Evolutionary conservation across 164 flowering plant genomes (phyloP).

Genomic region (Aristolochia californica): DNA sequence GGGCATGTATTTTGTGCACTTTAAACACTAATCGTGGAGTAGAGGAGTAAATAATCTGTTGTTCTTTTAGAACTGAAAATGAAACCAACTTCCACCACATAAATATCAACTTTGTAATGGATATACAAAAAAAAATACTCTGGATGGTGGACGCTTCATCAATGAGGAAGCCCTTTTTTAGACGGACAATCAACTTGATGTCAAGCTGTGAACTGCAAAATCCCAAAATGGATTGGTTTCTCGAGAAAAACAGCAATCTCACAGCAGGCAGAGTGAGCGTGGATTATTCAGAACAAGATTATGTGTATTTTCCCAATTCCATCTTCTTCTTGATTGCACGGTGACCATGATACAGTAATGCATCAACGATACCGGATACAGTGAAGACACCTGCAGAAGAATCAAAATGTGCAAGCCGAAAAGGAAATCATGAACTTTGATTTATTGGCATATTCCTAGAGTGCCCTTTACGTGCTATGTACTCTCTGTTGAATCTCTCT

Average conservation of each 20-base stretch:
- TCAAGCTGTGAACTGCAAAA: background rate
- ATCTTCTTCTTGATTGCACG: constrained; percentile 51
- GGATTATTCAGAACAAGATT: background rate
- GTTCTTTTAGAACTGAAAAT: too few relatives aligned
- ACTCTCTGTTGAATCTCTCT: background rate
- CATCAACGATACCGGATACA: constrained; percentile 56
- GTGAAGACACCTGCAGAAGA: constrained; percentile 48
- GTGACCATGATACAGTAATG: constrained; percentile 59
- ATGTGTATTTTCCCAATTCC: constrained; percentile 42
- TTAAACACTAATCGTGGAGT: too few relatives aligned
- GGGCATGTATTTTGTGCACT: too few relatives aligned
- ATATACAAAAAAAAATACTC: too few relatives aligned
- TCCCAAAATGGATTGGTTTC: background rate
- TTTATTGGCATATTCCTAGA: background rate
- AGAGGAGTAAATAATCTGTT: too few relatives aligned
- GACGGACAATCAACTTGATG: too few relatives aligned
- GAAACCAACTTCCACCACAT: too few relatives aligned
- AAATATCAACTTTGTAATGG: too few relatives aligned
- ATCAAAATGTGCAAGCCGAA: background rate
- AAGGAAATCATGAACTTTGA: background rate
- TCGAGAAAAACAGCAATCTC: background rate
- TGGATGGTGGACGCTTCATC: too few relatives aligned
- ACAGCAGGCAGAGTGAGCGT: too few relatives aligned
- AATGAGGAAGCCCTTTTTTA: too few relatives aligned
- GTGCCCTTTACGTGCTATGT: too few relatives aligned